Percentiles rank a stretch among this genome's conserved stretches.
Conservation (phyloP, 345 rosid genomes). For the Rhizophora mangle region DNA sequence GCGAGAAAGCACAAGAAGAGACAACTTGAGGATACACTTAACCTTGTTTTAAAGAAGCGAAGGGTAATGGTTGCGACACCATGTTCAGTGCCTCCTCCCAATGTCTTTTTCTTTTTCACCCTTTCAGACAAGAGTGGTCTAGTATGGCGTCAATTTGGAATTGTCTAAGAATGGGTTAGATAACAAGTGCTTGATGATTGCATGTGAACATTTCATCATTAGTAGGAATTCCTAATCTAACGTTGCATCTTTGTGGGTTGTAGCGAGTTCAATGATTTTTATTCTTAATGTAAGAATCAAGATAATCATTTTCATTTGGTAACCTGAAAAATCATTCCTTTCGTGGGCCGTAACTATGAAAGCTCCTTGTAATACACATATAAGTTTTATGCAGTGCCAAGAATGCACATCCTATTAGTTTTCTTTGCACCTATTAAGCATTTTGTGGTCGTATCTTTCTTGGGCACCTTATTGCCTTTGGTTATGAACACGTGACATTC, state of each 20-base stretch:
- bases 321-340: too few relatives aligned
- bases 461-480: not conserved
- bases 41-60: slow-evolving; percentile 85
- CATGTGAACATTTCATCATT: not conserved
- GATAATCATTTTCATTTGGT: too few relatives aligned
- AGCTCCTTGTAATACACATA: too few relatives aligned
- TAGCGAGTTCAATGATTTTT: too few relatives aligned
- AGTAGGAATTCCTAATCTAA: too few relatives aligned
- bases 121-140: not conserved
- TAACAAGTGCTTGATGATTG: not conserved
- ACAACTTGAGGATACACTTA: slow-evolving; percentile 95
- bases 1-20: slow-evolving; percentile 99
- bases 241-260: too few relatives aligned
- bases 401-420: too few relatives aligned
- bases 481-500: not conserved
- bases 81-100: not conserved
- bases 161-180: not conserved
- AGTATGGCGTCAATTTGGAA: slow-evolving; percentile 6
- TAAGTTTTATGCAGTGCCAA: too few relatives aligned
- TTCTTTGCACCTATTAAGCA: too few relatives aligned
- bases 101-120: not conserved
- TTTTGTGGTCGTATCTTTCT: too few relatives aligned
- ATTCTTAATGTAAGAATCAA: too few relatives aligned
- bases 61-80: slow-evolving; percentile 48
- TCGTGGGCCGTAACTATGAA: too few relatives aligned